Percentiles rank a stretch among this genome's conserved stretches.
Evolutionary conservation across 371 early-diverging fungal genomes (phyloP).

Genomic region (Mucor ambiguus): DNA sequence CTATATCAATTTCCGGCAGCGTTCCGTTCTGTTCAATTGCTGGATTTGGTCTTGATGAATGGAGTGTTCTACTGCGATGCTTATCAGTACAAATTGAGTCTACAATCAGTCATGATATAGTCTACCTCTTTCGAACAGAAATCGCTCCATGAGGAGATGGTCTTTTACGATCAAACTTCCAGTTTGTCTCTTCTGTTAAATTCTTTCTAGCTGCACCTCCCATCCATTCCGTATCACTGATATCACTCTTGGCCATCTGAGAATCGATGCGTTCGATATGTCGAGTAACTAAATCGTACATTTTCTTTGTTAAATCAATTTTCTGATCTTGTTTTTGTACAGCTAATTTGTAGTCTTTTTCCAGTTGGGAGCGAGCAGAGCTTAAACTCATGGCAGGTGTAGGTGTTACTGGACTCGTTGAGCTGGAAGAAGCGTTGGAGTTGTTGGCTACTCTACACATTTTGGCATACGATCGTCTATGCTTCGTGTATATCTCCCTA

Average conservation of each 20-base stretch:
- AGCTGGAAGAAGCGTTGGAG: not conserved
- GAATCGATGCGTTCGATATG: slow-evolving; percentile 57
- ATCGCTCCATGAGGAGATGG: slow-evolving; percentile 13
- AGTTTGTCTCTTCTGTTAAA: slow-evolving; percentile 8
- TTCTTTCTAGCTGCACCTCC: slow-evolving; percentile 7
- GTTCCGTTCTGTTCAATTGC: slow-evolving; percentile 24
- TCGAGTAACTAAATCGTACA: slow-evolving; percentile 52
- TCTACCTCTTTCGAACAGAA: slow-evolving; percentile 19
- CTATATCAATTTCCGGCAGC: slow-evolving; percentile 74
- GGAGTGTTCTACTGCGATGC: slow-evolving; percentile 29
- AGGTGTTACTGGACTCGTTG: not conserved
- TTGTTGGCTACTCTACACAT: slow-evolving; percentile 8
- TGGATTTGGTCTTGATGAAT: slow-evolving; percentile 43
- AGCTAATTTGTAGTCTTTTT: slow-evolving; percentile 49
- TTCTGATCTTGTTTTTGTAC: slow-evolving; percentile 56
- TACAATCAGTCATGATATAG: not conserved
- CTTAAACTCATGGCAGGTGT: slow-evolving; percentile 24
- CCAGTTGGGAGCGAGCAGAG: slow-evolving; percentile 35
- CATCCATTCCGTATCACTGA: slow-evolving; percentile 42
- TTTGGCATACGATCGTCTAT: slow-evolving; percentile 23
- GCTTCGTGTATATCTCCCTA: slow-evolving; percentile 28
- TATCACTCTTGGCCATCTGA: slow-evolving; percentile 46
- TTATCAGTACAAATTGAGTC: not conserved
- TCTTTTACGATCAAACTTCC: slow-evolving; percentile 18
- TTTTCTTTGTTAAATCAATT: slow-evolving; percentile 49